A percentile compares a stretch with the other conserved stretches of the same genome.
Evolutionary conservation across 2,329 filamentous ascomycete genomes (phyloP).

Genomic region (Aspergillus pseudoglaucus): DNA sequence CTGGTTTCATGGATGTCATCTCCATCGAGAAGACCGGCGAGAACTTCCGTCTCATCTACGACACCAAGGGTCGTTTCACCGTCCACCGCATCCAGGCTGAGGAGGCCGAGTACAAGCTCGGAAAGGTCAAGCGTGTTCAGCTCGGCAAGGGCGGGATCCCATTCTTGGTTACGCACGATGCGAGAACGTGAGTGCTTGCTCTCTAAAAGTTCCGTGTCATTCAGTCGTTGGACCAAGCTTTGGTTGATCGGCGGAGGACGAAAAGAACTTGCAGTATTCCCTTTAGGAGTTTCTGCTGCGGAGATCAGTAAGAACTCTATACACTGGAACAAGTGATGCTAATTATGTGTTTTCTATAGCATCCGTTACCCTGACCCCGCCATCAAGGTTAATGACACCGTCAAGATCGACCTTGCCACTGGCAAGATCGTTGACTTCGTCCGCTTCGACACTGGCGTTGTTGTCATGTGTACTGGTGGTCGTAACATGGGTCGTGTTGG

Average conservation of each 20-base stretch:
- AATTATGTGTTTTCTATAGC: constrained; percentile 47
- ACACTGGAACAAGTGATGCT: constrained; percentile 23
- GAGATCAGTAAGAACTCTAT: constrained; percentile 26
- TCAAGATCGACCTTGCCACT: constrained; percentile 95
- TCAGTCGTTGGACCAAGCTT: constrained; percentile 99
- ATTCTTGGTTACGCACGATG: constrained; percentile 99
- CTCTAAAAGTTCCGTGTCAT: constrained; percentile 71
- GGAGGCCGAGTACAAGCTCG: constrained; percentile 99
- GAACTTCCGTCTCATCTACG: constrained; percentile 99
- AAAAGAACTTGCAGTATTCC: constrained; percentile 13
- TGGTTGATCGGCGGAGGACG: constrained; percentile 56
- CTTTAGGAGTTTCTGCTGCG: constrained; percentile 11
- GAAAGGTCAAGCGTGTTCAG: constrained; percentile 99
- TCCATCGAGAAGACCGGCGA: constrained; percentile 99
- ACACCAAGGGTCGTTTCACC: constrained; percentile 99
- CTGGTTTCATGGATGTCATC: constrained; percentile 99
- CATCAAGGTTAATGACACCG: constrained; percentile 99
- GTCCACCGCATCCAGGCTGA: constrained; percentile 98
- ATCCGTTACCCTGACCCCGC: constrained; percentile 98
- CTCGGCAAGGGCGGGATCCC: constrained; percentile 99
- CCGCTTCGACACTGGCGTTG: constrained; percentile 96
- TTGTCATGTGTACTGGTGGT: constrained; percentile 98
- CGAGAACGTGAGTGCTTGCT: constrained; percentile 90
- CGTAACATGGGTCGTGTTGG: constrained; percentile 99
- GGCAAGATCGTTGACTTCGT: constrained; percentile 99